Conservation (phyloP, 176 grass and related monocot genomes). For the Pharus latifolius region DNA sequence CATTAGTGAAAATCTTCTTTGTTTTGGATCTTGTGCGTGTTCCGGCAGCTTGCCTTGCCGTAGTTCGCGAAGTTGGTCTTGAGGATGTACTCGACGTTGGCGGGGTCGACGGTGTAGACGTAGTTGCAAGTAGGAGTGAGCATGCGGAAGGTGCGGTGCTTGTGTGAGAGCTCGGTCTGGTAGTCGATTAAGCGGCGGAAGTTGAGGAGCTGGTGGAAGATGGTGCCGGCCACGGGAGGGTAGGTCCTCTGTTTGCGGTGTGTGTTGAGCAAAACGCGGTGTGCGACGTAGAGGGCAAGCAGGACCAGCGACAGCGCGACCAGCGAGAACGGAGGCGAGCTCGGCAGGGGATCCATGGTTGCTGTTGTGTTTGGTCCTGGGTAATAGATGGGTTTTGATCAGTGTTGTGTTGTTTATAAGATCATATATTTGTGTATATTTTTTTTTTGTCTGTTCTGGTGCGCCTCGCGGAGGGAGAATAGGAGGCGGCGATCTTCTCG, state of each 20-base stretch:
- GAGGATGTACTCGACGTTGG: slow-evolving; percentile 69
- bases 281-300: slow-evolving; percentile 7
- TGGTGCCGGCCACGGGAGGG: slow-evolving; percentile 51
- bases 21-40: not conserved
- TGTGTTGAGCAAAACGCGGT: not conserved
- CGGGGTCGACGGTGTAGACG: slow-evolving; percentile 62
- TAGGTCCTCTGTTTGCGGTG: slow-evolving; percentile 11
- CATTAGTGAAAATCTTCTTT: not conserved
- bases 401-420: too few species aligned
- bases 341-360: slow-evolving; percentile 6
- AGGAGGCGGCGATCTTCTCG: too few species aligned
- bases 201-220: slow-evolving; percentile 48
- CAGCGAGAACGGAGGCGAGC: not conserved
- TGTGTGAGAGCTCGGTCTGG: slow-evolving; percentile 26
- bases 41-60: slow-evolving; percentile 57
- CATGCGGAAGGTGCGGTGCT: slow-evolving; percentile 64
- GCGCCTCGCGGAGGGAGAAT: too few species aligned
- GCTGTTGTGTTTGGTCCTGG: too few species aligned
- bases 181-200: slow-evolving; percentile 43
- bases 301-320: not conserved
- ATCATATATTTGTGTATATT: too few species aligned
- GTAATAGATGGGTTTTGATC: not conserved
- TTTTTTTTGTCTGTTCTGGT: too few species aligned
- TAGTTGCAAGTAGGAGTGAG: slow-evolving; percentile 45
- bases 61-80: slow-evolving; percentile 84